Evolutionary conservation across 1,284 basidiomycete genomes (phyloP), one percentile per base, ranked within the genome.

Genomic region (Earliella scabrosa): DNA sequence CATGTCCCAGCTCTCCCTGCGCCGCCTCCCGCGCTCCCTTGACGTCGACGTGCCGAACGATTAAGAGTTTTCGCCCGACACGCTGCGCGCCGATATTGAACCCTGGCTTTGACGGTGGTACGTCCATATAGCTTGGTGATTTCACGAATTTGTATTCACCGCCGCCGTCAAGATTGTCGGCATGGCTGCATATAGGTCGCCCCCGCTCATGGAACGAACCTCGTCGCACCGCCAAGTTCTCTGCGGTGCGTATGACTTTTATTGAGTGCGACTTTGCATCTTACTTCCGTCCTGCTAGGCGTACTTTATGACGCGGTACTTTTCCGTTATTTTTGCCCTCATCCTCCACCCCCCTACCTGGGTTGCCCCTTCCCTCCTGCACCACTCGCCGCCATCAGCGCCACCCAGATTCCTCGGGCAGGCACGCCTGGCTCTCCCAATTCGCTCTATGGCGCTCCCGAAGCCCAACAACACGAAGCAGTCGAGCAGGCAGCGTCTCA

Each of bases 151-250:
- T 31, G 31, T 35, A 0, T 32, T 52, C 45, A 49, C 26, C 6
- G 11, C 13, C 20, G 10, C n/a, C 20, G n/a, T 31, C 2, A 32
- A 71, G 70, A 77, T 79, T 9, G 71, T 82, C 16, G 73, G 76
- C 0, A 53, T 77, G 13, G 73, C 77, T 4, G 73, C 82, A 85
- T 59, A 66, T 82, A 29, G 69, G 71, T 7, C 70, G 82, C 8
- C 59, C 84, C 5, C 75, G 79, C 31, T 77, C 76, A 0, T 85
- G 82, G 82, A 72, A 77, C 58, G 82, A 84, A 63, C 69, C 74
- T 2, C 59, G 65, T 26, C 68, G 82, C 4, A 82, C 81, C 1
- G 65, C 65, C 7, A 58, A 66, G 3, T 85, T 78, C 61, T 74
- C 72, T 45, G 61, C 65, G 0, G 73, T 74, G 40, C 50, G 72